phyloP scores from a whole-genome alignment of 495 filamentous ascomycete species.

The Xylaria palmicola region DNA sequence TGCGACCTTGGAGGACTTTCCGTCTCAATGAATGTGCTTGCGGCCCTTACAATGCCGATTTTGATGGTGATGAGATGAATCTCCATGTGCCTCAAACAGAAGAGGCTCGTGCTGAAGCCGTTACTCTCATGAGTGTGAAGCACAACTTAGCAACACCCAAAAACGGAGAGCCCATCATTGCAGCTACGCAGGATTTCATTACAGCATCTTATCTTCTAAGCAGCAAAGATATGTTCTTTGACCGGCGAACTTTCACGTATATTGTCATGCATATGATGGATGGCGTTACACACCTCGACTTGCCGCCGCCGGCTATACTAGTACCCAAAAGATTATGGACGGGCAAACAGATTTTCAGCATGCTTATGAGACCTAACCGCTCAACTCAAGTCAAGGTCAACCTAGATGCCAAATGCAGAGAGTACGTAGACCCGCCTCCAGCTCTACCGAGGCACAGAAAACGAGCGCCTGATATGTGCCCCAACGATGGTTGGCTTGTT shows the following conservation, averaged over 20 bases:
- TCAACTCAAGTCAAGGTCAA: slow-evolving; percentile 80
- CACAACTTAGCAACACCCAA: slow-evolving; percentile 93
- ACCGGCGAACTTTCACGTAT: slow-evolving; percentile 79
- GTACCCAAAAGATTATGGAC: slow-evolving; percentile 93
- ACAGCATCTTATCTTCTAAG: slow-evolving; percentile 89
- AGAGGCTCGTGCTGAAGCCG: slow-evolving; percentile 91
- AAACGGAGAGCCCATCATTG: slow-evolving; percentile 97
- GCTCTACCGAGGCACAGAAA: slow-evolving; percentile 41
- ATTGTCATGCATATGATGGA: slow-evolving; percentile 94
- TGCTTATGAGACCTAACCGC: slow-evolving; percentile 90
- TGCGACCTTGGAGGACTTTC: slow-evolving; percentile 94
- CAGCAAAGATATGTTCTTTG: slow-evolving; percentile 90
- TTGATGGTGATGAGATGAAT: slow-evolving; percentile 99
- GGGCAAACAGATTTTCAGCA: slow-evolving; percentile 94
- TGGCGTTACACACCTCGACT: slow-evolving; percentile 72
- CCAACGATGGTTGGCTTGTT: slow-evolving; percentile 83
- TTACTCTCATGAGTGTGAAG: slow-evolving; percentile 97
- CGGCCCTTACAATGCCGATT: slow-evolving; percentile 98
- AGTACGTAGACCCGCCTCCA: slow-evolving; percentile 56
- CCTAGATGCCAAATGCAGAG: slow-evolving; percentile 86
- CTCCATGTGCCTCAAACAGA: slow-evolving; percentile 97
- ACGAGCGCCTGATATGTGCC: slow-evolving; percentile 66
- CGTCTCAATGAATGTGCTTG: slow-evolving; percentile 97
- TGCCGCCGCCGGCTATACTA: slow-evolving; percentile 80
- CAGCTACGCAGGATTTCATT: slow-evolving; percentile 98